Base-by-base conservation (phyloP, 371 early-diverging fungal genomes). In the Chytridium lagenaria region DNA sequence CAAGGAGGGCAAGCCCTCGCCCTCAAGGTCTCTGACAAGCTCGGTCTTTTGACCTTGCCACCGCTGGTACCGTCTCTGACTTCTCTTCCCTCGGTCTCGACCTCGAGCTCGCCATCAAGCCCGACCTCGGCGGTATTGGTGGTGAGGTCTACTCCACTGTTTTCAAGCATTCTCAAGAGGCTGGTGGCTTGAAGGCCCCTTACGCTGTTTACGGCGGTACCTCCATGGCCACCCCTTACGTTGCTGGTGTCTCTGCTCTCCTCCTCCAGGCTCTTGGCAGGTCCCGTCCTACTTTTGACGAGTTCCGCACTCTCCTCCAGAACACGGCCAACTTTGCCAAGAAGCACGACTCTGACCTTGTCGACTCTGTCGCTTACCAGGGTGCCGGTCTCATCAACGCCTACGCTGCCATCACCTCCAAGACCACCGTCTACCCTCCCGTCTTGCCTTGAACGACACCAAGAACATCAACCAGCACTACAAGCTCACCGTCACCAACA, bases 391-490 rank as follows among this genome's bases (percentile, higher is more conserved):
- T n/a, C n/a, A n/a, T n/a, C n/a, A 85, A 93, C 80, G 80, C 87
- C 26, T 83, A 84, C 70, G 76, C 83, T 50, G 88, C 93, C 1
- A 64, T 92, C 67, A 70, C 44, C 10, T 69, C 90, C 5, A 82
- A 84, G 34, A 83, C 85, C 0, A 31, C 75, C 2, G 77, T 92
- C 38, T 49, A 69, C 94, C 94, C 1, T 83, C 89, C 16, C 28
- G 31, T 36, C 63, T n/a, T n/a, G n/a, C n/a, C n/a, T n/a, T n/a
- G n/a, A n/a, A n/a, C n/a, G n/a, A n/a, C n/a, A n/a, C n/a, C n/a
- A n/a, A n/a, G n/a, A n/a, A n/a, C n/a, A n/a, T n/a, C n/a, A n/a
- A n/a, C n/a, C n/a, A n/a, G n/a, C n/a, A n/a, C n/a, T n/a, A n/a
- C n/a, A n/a, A n/a, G n/a, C n/a, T n/a, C n/a, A n/a, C n/a, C n/a